Evolutionary conservation across 2,329 filamentous ascomycete species (phyloP).

Genomic region (Penicillium frequentans): DNA sequence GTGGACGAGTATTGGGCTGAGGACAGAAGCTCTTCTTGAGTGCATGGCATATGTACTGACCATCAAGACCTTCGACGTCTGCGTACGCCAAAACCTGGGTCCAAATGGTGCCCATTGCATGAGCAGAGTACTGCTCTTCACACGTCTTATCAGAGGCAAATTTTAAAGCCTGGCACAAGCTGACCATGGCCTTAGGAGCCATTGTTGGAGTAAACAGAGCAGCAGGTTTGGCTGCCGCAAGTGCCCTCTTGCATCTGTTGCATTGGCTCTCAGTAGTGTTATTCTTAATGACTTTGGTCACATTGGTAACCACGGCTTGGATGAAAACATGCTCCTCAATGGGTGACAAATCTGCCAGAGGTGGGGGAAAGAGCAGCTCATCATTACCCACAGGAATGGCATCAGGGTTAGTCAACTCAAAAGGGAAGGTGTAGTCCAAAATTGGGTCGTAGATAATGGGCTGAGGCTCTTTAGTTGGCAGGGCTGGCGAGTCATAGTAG

Average conservation of each 20-base stretch:
- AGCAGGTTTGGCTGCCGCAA: conserved; percentile 52
- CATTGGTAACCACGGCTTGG: conserved; percentile 37
- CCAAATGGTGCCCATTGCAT: conserved; percentile 57
- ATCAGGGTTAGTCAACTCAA: conserved; percentile 56
- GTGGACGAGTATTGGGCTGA: conserved; percentile 44
- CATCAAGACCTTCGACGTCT: conserved; percentile 56
- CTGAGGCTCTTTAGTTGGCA: conserved; percentile 53
- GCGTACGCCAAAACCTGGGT: conserved; percentile 57
- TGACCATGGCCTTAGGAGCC: conserved; percentile 53
- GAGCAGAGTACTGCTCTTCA: conserved; percentile 47
- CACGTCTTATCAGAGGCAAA: conserved; percentile 52
- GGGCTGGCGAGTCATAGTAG: conserved; percentile 48
- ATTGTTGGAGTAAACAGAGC: conserved; percentile 51
- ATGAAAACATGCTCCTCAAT: conserved; percentile 45
- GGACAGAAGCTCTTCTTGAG: conserved; percentile 52
- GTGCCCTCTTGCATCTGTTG: conserved; percentile 54
- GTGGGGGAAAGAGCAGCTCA: conserved; percentile 51
- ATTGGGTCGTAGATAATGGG: conserved; percentile 56
- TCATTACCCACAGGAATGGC: conserved; percentile 53
- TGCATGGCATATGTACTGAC: conserved; percentile 57
- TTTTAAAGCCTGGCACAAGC: conserved; percentile 50
- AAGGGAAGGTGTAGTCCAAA: conserved; percentile 55
- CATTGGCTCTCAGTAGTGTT: conserved; percentile 46
- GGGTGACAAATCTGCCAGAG: conserved; percentile 47
- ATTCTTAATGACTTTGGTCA: conserved; percentile 49